phyloP scores from a whole-genome alignment of 306 rosid species.

The Oemleria cerasiformis region DNA sequence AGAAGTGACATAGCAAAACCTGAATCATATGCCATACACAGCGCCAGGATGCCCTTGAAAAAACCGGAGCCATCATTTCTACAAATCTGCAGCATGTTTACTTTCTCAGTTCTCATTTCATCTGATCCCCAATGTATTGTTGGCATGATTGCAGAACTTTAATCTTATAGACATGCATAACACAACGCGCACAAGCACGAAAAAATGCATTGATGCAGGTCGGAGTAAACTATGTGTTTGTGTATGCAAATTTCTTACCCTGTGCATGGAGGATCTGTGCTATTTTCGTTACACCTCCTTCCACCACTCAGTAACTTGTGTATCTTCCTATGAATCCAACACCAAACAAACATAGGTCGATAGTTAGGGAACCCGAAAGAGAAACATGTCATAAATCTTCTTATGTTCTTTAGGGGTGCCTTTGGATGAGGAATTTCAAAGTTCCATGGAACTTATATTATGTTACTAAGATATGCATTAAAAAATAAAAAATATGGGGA shows the following conservation, averaged over 20 bases:
- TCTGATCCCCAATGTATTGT: not conserved
- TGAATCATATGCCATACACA: constrained; percentile 51
- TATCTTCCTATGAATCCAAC: constrained; percentile 49
- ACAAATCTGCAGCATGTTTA: constrained; percentile 29
- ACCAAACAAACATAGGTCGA: not conserved
- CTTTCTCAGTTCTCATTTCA: not conserved
- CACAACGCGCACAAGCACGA: not conserved
- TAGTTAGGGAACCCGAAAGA: not conserved
- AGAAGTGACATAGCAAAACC: constrained; percentile 14
- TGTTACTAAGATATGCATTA: no score
- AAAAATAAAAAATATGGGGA: no score
- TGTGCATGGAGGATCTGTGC: constrained; percentile 73
- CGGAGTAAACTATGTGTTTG: not conserved
- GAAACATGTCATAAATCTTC: not conserved
- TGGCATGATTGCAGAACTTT: not conserved
- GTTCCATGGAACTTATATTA: no score
- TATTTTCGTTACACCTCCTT: constrained; percentile 52
- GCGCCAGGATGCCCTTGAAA: constrained; percentile 44
- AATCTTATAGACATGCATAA: not conserved
- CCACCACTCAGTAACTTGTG: constrained; percentile 50
- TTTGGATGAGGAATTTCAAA: no score
- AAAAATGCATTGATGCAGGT: not conserved
- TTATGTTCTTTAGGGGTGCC: not conserved
- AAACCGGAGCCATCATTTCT: constrained; percentile 60
- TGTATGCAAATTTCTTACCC: constrained; percentile 46